These are phyloP conservation scores for Candolleomyces aberdarensis DNA, from an alignment of 768 basidiomycete genomes.

Conservation along the genomic window DNA sequence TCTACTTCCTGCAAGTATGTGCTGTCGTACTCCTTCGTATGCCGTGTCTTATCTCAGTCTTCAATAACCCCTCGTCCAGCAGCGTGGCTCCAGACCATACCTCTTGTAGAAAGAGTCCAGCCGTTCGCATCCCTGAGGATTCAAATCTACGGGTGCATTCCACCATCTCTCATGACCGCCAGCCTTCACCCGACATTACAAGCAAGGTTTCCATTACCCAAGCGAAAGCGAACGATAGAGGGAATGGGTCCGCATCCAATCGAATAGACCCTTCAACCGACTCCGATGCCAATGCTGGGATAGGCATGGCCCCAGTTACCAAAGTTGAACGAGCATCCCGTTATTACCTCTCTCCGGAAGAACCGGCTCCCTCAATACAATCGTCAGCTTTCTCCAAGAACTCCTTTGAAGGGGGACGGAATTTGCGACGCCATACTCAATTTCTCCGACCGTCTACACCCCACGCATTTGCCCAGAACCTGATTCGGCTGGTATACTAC, in stretches of 20 bases:
- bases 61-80: not conserved
- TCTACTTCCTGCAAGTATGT: not conserved
- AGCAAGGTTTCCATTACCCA: not conserved
- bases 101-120: not conserved
- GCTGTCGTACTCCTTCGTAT: not conserved
- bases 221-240: not conserved
- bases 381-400: not conserved
- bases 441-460: not conserved
- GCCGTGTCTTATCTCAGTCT: not conserved
- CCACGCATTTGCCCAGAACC: not conserved
- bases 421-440: not conserved
- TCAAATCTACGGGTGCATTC: not conserved
- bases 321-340: not conserved
- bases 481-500: slow-evolving; percentile 1
- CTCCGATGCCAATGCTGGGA: too few species aligned
- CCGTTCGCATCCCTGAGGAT: not conserved
- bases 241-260: not conserved
- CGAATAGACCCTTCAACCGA: not conserved
- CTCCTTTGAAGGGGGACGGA: not conserved
- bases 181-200: not conserved
- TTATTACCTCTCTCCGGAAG: not conserved
- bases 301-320: not conserved
- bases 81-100: not conserved
- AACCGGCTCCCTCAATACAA: not conserved
- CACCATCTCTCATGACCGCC: not conserved